Evolutionary conservation across 75 land plant species (phyloP), one percentile per base, ranked within the genome.

Genomic region (Pinus albicaulis): DNA sequence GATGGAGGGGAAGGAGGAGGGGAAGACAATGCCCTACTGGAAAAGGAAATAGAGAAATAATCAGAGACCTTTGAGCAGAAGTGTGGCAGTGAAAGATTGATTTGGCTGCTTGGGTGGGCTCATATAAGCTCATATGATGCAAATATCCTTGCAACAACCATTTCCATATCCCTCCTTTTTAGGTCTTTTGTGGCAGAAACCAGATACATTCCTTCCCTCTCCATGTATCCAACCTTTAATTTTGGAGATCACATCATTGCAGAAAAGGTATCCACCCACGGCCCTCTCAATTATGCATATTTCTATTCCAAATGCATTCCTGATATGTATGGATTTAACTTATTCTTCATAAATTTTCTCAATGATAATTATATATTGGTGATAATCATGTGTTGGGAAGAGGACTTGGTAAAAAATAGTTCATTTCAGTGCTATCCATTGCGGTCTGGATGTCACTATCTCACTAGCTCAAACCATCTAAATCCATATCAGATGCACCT

Each of bases 211-310:
- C 92, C 92, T 28, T 90, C 95, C 0, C 14, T 79, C 3, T 92
- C 95, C 7, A 92, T 92, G 95, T 80, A 76, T 53, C 95, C 95
- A 0, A 92, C 92, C 16, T 81, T 92, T 23, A 91, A 90, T 36
- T 87, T 86, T 22, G 95, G 92, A 11, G 95, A 92, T 56, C 81
- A 91, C 5, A 83, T 92, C 36, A 36, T 92, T 11, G 91, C 95
- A 0, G 95, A 92, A 80, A 92, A 92, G 92, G 28, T 28, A 28
- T 1, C n/a, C n/a, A n/a, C n/a, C n/a, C n/a, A n/a, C n/a, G n/a
- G n/a, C n/a, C n/a, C n/a, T n/a, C n/a, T n/a, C n/a, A n/a, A n/a
- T n/a, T n/a, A n/a, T n/a, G n/a, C n/a, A n/a, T n/a, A n/a, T n/a
- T n/a, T n/a, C n/a, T n/a, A n/a, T n/a, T n/a, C n/a, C n/a, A n/a